Evolutionary conservation across 2,329 filamentous ascomycete genomes (phyloP), one percentile per base, ranked within the genome.

Genomic region (Colletotrichum gigasporum): DNA sequence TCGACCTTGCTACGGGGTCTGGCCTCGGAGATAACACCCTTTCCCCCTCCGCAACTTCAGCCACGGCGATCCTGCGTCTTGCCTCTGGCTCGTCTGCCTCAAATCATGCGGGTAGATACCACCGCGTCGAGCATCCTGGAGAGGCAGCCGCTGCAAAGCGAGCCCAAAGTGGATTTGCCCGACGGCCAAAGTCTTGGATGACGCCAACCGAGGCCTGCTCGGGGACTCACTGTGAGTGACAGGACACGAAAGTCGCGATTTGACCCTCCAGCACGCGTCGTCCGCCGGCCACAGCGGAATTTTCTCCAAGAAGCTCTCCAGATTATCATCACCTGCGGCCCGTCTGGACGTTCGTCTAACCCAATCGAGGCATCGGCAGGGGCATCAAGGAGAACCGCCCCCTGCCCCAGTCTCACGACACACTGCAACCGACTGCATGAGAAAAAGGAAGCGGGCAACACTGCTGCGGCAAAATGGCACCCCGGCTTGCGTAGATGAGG

Each of bases 401-500:
- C 61, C 47, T 53, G 48, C 47, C 41, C 47, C 55, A 34, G 52
- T 53, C 55, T 60, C 55, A 47, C 55, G 47, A 61, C 24, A 61
- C 24, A n/a, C 47, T 61, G 57, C 39, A n/a, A 35, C 39, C 30
- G 57, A 35, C 39, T 59, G 54, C 60, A 59, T 52, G 30, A 42
- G 41, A 60, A 60, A 42, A 37, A 60, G 47, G 26, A 64, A 64
- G 61, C 20, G 56, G 56, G 39, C 61, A 35, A 48, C 32, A 60
- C 26, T 64, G 41, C 47, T 60, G 56, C 61, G 48, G 47, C 61
- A 48, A 5, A 45, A 58, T 56, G 51, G 50, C 57, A 50, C 57
- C 47, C 61, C 48, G 42, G 56, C 48, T 42, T 57, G 56, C 35
- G 57, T 56, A 65, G 50, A 56, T 63, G 62, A 63, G 57, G 42